Evolutionary conservation across 2,329 filamentous ascomycete species (phyloP), one percentile per base, ranked within the genome.

Genomic region (Fusarium nygamai): DNA sequence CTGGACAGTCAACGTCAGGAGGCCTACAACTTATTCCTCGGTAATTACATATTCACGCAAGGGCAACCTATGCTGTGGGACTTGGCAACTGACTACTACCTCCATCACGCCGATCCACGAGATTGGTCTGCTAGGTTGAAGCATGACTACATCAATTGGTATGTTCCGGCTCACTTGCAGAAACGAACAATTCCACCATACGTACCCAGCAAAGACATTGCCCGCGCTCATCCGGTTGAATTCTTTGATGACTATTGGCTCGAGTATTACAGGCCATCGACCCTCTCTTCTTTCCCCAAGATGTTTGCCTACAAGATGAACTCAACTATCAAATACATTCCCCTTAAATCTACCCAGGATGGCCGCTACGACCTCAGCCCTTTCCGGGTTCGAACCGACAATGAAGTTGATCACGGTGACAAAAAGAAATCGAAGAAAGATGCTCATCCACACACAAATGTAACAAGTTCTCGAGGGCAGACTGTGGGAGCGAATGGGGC

Each of bases 61-160:
- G 95, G 94, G 0, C 92, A 97, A 80, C 96, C 96, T 1, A 96
- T 98, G 94, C 88, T 99, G 5, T 99, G 96, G 96, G 96, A 99
- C 80, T 88, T 99, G 13, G 88, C 93, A 6, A 98, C 95, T 7
- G 96, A 99, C 81, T 98, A 98, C 83, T 97, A 98, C 78, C 90
- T 99, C 12, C 96, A 99, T 79, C 96, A 99, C 78, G 91, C 92
- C 39, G 89, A 97, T 81, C 96, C 96, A 1, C 89, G 92, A 60
- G 86, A 88, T 9, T 96, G 93, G 90, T 88, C 92, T 6, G 85
- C 90, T 22, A 90, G 89, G 67, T 81, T 82, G 17, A 85, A 84
- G 71, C 88, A 91, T 38, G 90, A 93, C 80, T 99, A 99, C 81
- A 96, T 96, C 71, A 86, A 93, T 64, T 99, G 96, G 96, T 98